These are phyloP conservation scores for Besnoitia besnoiti DNA, from an alignment of 169 alveolate species.

Conservation along the genomic window DNA sequence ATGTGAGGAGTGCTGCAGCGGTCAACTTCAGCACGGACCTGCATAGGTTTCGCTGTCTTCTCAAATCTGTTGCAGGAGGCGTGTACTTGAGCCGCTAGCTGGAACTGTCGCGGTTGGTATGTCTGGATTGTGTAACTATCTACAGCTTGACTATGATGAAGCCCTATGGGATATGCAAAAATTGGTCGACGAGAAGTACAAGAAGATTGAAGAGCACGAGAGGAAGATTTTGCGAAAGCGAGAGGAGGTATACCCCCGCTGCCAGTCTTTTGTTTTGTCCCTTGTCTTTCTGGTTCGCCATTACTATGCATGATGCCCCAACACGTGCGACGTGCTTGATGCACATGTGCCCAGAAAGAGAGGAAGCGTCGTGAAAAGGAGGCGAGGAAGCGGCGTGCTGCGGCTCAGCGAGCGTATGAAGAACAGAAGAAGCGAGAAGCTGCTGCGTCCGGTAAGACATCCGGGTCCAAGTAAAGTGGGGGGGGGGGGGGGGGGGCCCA, in stretches of 20 bases:
- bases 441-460: constrained; percentile 37
- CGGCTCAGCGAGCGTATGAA: constrained; percentile 73
- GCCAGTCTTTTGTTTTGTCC: not conserved
- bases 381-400: constrained; percentile 72
- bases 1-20: not conserved
- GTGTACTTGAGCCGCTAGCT: too few relatives aligned
- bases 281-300: not conserved
- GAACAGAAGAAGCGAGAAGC: constrained; percentile 71
- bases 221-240: constrained; percentile 54
- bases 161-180: constrained; percentile 81
- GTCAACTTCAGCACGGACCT: too few relatives aligned
- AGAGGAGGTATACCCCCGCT: constrained; percentile 61
- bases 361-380: constrained; percentile 72
- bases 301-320: not conserved
- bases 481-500: too few relatives aligned
- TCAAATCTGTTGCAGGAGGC: too few relatives aligned
- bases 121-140: not conserved
- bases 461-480: too few relatives aligned
- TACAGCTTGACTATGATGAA: constrained; percentile 79
- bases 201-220: constrained; percentile 76
- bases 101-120: not conserved
- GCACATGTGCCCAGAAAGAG: constrained; percentile 67
- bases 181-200: constrained; percentile 77
- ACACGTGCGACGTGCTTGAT: not conserved
- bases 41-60: too few relatives aligned